Evolutionary conservation across 805 yeast genomes (phyloP), one percentile per base, ranked within the genome.

Genomic region (Yarrowia sp.): DNA sequence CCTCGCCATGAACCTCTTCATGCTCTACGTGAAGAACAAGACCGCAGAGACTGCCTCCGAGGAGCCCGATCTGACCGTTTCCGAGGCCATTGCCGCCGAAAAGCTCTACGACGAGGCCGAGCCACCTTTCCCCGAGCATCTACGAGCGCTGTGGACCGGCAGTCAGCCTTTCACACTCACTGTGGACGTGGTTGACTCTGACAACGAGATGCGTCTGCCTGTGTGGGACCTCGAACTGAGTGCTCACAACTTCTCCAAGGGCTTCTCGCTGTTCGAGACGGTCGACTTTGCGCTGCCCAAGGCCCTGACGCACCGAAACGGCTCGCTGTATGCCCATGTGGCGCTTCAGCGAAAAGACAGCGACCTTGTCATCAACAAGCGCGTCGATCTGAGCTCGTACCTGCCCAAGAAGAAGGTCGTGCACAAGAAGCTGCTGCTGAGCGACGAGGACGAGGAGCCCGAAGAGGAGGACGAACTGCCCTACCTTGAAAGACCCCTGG

Each of bases 301-400:
- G 32, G 8, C 58, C 2, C 35, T 49, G 31, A 49, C 58, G 13
- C n/a, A 18, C 12, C 16, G 24, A 21, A 74, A 75, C 64, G 77
- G 75, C 1, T 68, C 77, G 12, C 39, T 77, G 2, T 76, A 66
- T 62, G 71, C 74, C 25, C 78, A 76, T 44, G 62, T 74, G 42
- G 31, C 58, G 22, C 58, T 32, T 2, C 58, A 49, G 58, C 8
- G 58, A 33, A 33, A 33, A 14, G 58, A 33, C 13, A 47, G 55
- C 5, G 55, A 47, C n/a, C 29, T 47, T 31, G 31, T 31, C 7
- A 35, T 49, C 41, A 19, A 49, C 39, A 49, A 33, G 6, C 41
- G 29, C 2, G 21, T 49, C 14, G 41, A 22, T 71, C 44, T 70
- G 69, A 61, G 71, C 8, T 18, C 71, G 2, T 72, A 68, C 42